Evolutionary conservation across 169 alveolate species (phyloP).

Genomic region (Plasmodium gallinaceum): DNA sequence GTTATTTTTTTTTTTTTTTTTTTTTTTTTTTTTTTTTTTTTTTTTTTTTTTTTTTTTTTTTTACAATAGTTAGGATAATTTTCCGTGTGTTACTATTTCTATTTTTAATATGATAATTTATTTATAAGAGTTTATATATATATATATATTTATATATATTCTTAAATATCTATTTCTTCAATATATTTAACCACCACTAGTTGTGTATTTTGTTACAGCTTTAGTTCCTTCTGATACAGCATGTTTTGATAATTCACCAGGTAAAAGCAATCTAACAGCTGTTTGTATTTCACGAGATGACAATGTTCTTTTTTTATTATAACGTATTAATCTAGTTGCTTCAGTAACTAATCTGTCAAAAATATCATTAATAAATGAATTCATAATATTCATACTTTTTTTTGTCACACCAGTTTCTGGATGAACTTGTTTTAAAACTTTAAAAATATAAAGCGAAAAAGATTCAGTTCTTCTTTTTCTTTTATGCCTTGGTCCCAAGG

Average conservation of each 20-base stretch:
- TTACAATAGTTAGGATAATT: neutral
- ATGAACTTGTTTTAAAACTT: slow-evolving; percentile 98
- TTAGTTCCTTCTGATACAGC: slow-evolving; percentile 99
- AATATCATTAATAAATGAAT: slow-evolving; percentile 97
- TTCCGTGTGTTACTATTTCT: neutral
- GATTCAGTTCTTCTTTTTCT: slow-evolving; percentile 96
- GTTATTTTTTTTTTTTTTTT: slow-evolving; percentile 24
- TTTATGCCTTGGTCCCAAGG: slow-evolving; percentile 92
- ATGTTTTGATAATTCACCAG: slow-evolving; percentile 99
- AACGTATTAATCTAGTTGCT: slow-evolving; percentile 96
- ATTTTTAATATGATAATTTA: slow-evolving; percentile 10
- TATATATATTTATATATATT: slow-evolving; percentile 28
- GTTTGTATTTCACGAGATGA: slow-evolving; percentile 99
- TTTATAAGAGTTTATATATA: slow-evolving; percentile 15
- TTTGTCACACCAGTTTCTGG: slow-evolving; percentile 98
- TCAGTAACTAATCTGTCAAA: slow-evolving; percentile 98
- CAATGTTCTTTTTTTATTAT: slow-evolving; percentile 98
- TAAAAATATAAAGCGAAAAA: slow-evolving; percentile 98
- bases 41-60: slow-evolving; percentile 22
- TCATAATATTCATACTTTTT: slow-evolving; percentile 99
- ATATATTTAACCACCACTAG: slow-evolving; percentile 87
- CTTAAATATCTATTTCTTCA: neutral
- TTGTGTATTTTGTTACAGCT: slow-evolving; percentile 99
- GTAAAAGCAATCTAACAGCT: slow-evolving; percentile 97
- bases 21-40: slow-evolving; percentile 41